Base-by-base conservation (phyloP, 106 monocot species). In the Apostasia ramifera region DNA sequence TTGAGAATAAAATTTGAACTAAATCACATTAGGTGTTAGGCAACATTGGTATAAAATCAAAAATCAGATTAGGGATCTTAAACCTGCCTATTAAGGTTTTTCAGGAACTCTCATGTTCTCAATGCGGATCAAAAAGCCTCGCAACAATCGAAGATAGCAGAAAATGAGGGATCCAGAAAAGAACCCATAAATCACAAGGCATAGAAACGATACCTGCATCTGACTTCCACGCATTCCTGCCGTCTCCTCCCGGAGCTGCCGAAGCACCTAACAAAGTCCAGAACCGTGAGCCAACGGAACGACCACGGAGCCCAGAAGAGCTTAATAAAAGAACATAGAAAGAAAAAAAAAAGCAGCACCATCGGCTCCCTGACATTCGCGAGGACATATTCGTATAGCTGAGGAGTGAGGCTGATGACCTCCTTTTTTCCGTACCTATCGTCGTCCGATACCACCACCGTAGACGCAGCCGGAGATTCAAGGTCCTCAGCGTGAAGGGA, bases 161-260 rank as follows among this genome's bases (percentile, higher is more conserved):
- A 26, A 26, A 26, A 26, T 26, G 26, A 26, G 26, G 26, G 26
- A 26, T 26, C 26, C 26, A 26, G 26, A 26, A 26, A 26, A 26
- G 26, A 26, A 26, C 26, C 26, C 26, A 26, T 26, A 26, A 26
- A 26, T 26, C 26, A 26, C 26, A 26, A 59, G 9, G 40, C 3
- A 59, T 40, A 9, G 9, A 10, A 62, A 8, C 13, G 44, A 62
- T 11, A 84, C 88, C 88, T 78, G 88, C 88, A 88, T 81, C 73
- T 83, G 83, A 73, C 88, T 84, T 44, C 83, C 84, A 46, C 50
- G 55, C 81, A 83, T 72, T 1, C 53, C 58, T 7, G 84, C 78
- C 2, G 83, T 88, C 73, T 88, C 88, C 47, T 81, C 81, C 12
- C 88, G 75, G 39, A 88, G 83, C 53, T 74, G 71, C 43, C 80